Evolutionary conservation across 1,284 basidiomycete species (phyloP).

Genomic region (Apiotrichum gracile): DNA sequence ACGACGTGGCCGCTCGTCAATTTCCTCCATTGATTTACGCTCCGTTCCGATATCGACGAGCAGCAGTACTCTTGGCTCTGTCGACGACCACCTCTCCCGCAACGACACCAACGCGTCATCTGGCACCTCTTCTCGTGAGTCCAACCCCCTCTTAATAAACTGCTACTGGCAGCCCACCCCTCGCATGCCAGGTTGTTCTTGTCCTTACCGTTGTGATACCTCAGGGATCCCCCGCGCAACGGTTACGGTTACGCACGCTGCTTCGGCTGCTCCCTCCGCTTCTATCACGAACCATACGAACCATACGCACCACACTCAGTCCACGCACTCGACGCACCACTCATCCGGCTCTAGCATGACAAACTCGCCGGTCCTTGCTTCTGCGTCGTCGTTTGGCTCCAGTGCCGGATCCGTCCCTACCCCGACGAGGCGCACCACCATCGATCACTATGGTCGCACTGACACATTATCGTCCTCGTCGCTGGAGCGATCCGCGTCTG

Average conservation of each 20-base stretch:
- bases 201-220: background rate
- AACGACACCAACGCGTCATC: background rate
- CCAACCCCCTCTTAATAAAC: background rate
- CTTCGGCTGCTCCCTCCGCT: constrained; percentile 10
- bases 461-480: background rate
- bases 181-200: background rate
- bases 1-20: background rate
- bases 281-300: background rate
- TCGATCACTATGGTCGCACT: background rate
- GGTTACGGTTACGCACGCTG: constrained; percentile 33
- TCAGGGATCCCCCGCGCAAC: constrained; percentile 38
- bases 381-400: no score
- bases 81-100: background rate
- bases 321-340: no score
- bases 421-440: background rate
- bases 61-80: background rate
- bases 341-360: background rate
- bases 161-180: background rate
- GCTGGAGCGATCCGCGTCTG: constrained; percentile 21
- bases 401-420: background rate
- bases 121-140: background rate
- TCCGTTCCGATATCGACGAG: background rate
- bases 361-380: background rate
- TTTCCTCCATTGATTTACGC: background rate
- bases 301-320: background rate